phyloP scores from a whole-genome alignment of 2,329 filamentous ascomycete species.

The Dichotomopilus funicola region DNA sequence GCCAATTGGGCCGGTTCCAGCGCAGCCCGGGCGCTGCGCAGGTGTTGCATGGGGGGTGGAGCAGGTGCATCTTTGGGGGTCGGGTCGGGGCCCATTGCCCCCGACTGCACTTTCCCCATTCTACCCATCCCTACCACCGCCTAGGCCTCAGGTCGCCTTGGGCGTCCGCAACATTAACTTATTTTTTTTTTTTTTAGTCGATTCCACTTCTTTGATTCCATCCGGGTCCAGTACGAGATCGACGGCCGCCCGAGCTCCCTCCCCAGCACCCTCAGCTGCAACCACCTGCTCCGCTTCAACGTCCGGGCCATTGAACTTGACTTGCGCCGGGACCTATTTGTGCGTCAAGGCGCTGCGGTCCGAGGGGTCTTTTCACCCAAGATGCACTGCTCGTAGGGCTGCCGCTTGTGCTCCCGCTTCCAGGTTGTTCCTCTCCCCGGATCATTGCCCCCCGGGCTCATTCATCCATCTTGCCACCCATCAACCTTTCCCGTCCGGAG shows the following conservation, averaged over 20 bases:
- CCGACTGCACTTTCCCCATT: background rate
- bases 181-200: slow-evolving; percentile 1
- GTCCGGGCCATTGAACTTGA: background rate
- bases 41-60: too few species aligned
- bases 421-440: background rate
- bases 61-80: background rate
- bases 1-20: background rate
- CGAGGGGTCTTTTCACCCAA: slow-evolving; percentile 9
- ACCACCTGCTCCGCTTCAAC: background rate
- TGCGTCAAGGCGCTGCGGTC: slow-evolving; percentile 1
- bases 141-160: background rate
- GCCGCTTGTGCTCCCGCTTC: slow-evolving; percentile 6
- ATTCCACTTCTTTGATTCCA: too few species aligned
- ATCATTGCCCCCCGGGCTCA: too few species aligned
- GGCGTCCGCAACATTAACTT: background rate
- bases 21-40: background rate
- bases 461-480: too few species aligned
- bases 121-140: background rate
- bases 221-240: background rate
- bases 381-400: slow-evolving; percentile 23
- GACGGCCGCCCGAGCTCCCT: background rate
- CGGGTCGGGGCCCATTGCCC: background rate
- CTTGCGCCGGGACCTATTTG: background rate
- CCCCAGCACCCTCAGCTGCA: background rate
- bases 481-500: too few species aligned